Evolutionary conservation across 306 rosid species (phyloP), one percentile per base, ranked within the genome.

Genomic region (Fagus crenata): DNA sequence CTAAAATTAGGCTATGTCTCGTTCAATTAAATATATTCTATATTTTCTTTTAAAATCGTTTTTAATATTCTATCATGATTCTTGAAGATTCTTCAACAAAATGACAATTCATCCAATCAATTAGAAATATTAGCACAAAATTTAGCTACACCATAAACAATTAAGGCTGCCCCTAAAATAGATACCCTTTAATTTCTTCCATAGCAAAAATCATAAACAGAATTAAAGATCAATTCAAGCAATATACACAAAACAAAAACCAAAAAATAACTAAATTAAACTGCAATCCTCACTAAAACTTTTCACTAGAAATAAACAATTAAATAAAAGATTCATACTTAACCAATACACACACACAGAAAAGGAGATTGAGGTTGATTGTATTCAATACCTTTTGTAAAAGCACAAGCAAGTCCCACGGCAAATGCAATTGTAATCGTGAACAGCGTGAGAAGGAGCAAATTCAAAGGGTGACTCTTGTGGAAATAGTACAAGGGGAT

Each of bases 401-500:
- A 73, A 1, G 87, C 63, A 17, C 87, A 84, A 11, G 67, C 11
- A 1, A 81, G 39, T 49, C 87, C 87, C 6, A 84, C 53, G 6
- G 5, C 39, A 22, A 73, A 58, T 4, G 85, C 60, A 11, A 69
- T 18, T 0, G 53, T 53, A 74, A 77, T 54, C 0, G 87, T 81
- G 13, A 73, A 84, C 53, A 79, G 17, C 17, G 46, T 3, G 3
- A 83, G 84, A 22, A 84, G 73, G 3, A 84, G 8, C 36, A 58
- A 77, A 40, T 84, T 84, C 75, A 46, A 43, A 0, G 87, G 87
- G 75, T 81, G 85, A 31, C 56, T 61, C 39, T 49, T 67, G 60
- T 72, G 79, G 60, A 13, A 75, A 69, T 37, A 71, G 58, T 31
- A 78, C 79, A 85, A 72, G 4, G 84, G 69, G 15, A 59, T 43